A percentile compares a stretch with the other conserved stretches of the same genome.
Conservation (phyloP, 176 grass and related monocot genomes). For the Oryza longistaminata region DNA sequence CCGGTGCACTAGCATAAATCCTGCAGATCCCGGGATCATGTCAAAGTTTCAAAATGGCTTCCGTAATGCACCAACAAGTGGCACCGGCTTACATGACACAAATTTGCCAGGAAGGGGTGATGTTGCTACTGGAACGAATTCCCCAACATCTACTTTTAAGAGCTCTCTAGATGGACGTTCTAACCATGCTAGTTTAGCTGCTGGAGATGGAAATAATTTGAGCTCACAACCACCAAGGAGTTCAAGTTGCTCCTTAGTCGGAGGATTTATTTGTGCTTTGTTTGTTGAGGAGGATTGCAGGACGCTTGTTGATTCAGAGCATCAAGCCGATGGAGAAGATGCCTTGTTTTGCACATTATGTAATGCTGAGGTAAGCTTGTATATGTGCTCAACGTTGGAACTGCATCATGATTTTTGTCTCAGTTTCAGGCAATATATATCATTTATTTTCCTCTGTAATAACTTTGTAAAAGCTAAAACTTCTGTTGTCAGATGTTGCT, state of each 20-base stretch:
- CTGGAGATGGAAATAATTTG: slow-evolving; percentile 40
- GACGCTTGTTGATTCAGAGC: slow-evolving; percentile 56
- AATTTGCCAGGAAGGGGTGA: slow-evolving; percentile 37
- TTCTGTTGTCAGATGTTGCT: slow-evolving; percentile 12
- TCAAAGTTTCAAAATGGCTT: slow-evolving; percentile 60
- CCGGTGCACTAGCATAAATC: slow-evolving; percentile 90
- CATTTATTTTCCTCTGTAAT: slow-evolving; percentile 20
- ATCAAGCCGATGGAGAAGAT: slow-evolving; percentile 66
- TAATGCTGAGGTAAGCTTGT: slow-evolving; percentile 65
- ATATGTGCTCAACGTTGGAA: slow-evolving; percentile 9
- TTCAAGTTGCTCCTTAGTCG: slow-evolving; percentile 56
- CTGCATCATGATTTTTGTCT: not conserved
- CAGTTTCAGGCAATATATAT: not conserved
- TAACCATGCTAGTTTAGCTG: slow-evolving; percentile 47
- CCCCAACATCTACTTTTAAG: slow-evolving; percentile 52
- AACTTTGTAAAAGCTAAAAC: slow-evolving; percentile 18
- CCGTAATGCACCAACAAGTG: slow-evolving; percentile 44
- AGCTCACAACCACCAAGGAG: slow-evolving; percentile 26
- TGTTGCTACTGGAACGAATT: slow-evolving; percentile 38
- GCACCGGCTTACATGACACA: slow-evolving; percentile 34
- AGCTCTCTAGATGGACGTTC: slow-evolving; percentile 55
- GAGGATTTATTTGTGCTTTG: slow-evolving; percentile 65
- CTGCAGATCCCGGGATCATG: slow-evolving; percentile 89
- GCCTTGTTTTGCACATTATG: slow-evolving; percentile 87
- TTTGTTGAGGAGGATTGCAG: slow-evolving; percentile 82